These are phyloP conservation scores for Penicillium fuscoglaucum DNA, from an alignment of 2,329 filamentous ascomycete genomes.

Conservation along the genomic window DNA sequence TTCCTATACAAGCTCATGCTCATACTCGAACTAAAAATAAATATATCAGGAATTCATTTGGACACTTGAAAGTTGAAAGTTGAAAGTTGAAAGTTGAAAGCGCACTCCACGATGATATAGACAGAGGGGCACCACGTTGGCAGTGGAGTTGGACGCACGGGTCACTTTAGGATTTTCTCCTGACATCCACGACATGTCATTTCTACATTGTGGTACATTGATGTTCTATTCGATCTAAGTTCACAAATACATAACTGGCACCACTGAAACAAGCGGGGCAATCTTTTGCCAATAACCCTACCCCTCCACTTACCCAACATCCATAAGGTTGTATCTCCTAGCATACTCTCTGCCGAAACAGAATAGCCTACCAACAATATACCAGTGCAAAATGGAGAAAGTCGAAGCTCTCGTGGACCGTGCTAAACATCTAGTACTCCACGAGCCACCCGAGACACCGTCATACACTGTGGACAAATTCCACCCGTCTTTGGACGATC, in stretches of 20 bases:
- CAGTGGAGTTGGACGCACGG: conserved; percentile 9
- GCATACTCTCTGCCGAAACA: background rate
- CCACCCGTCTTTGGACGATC: conserved; percentile 33
- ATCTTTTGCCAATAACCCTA: background rate
- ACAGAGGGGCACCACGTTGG: conserved; percentile 7
- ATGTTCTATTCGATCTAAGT: background rate
- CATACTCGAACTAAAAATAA: background rate
- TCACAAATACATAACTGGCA: background rate
- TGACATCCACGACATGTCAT: background rate
- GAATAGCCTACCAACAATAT: background rate
- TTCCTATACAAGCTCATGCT: background rate
- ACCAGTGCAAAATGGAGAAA: conserved; percentile 17
- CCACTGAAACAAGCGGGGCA: conserved; percentile 2
- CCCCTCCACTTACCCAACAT: background rate
- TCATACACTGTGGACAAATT: conserved; percentile 25
- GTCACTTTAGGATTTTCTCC: conserved; percentile 6
- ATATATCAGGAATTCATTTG: background rate
- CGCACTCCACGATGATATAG: background rate
- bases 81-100: background rate
- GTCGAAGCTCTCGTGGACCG: conserved; percentile 22
- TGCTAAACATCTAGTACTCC: conserved; percentile 21
- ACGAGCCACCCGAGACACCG: background rate
- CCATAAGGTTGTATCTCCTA: background rate
- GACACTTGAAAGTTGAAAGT: too few relatives aligned
- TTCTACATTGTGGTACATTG: background rate